Conservation (phyloP, 192 early-diverging fungal species). For the Geranomyces variabilis region DNA sequence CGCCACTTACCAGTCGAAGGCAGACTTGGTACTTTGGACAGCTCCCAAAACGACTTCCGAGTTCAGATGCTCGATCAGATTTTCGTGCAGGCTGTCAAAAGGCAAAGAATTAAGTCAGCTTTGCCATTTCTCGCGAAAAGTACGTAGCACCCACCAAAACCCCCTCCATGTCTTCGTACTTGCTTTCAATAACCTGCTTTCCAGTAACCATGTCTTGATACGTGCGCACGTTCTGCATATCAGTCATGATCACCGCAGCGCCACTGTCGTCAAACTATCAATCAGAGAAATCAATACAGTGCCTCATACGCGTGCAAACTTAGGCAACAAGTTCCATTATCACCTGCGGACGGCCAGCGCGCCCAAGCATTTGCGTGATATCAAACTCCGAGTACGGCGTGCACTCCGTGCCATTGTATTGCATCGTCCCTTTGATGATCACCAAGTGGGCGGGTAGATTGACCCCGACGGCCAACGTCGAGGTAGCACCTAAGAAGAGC, state of each 20-base stretch:
- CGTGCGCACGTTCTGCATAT: conserved; percentile 34
- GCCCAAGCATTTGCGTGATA: conserved; percentile 75
- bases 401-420: conserved; percentile 44
- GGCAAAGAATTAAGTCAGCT: too few species aligned
- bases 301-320: not conserved
- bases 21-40: conserved; percentile 42
- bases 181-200: conserved; percentile 68
- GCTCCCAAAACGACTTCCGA: conserved; percentile 51
- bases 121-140: not conserved
- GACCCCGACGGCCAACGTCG: conserved; percentile 76
- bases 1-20: conserved; percentile 45
- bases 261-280: conserved; percentile 67
- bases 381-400: conserved; percentile 64
- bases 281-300: not conserved
- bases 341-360: conserved; percentile 71
- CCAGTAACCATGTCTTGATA: conserved; percentile 65
- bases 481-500: conserved; percentile 61
- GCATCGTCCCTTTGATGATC: conserved; percentile 69
- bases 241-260: conserved; percentile 69
- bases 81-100: conserved; percentile 50
- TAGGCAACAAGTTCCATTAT: not conserved
- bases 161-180: conserved; percentile 26
- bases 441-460: conserved; percentile 78
- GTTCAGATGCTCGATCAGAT: conserved; percentile 66
- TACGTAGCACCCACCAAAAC: not conserved